Base-by-base conservation (phyloP, 139 green algal genomes). In the Chlamydomonas asymmetrica region DNA sequence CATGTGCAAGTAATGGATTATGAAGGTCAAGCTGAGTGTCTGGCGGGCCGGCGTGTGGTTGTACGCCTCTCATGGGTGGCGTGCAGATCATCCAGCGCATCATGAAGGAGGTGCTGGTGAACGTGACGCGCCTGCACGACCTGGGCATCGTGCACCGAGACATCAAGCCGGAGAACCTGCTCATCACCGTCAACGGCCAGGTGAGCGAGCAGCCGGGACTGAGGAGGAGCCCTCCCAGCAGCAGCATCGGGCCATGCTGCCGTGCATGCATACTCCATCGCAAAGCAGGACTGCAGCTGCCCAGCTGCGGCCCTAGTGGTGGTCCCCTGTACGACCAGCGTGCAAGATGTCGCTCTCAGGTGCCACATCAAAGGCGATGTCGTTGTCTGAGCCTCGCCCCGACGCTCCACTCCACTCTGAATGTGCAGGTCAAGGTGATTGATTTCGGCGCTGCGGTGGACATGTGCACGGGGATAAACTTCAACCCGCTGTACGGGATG, bases 381-480 rank as follows among this genome's bases (percentile, higher is more conserved):
- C 16, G 16, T 20, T 56, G 48, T 27, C 48, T 16, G 20, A 56
- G 16, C 13, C 34, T 68, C 45, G 31, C 62, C 34, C 32, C 56
- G 32, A 16, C 64, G 39, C 64, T 27, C 57, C 39, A 40, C 64
- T 37, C 62, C 31, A 39, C 13, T 59, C 39, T 40, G 29, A 22
- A 48, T n/a, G 61, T 61, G 34, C 71, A 86, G 80, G 71, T 97
- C 69, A 98, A 97, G 81, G 83, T 98, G 74, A 97, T 98, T 20
- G 94, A 98, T 73, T 97, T 98, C 87, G 94, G 94, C 5, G 94
- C 94, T 6, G 91, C 94, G 0, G 93, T 91, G 65, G 94, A 98
- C 76, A 81, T 98, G 74, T 91, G 85, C 78, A 98, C 93, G 2
- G 93, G 94, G 59, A 92, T 98, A 79, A 97, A 98, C 80, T 97